phyloP scores from a whole-genome alignment of 2,329 filamentous ascomycete genomes.

The Verticillium zaregamsianum region DNA sequence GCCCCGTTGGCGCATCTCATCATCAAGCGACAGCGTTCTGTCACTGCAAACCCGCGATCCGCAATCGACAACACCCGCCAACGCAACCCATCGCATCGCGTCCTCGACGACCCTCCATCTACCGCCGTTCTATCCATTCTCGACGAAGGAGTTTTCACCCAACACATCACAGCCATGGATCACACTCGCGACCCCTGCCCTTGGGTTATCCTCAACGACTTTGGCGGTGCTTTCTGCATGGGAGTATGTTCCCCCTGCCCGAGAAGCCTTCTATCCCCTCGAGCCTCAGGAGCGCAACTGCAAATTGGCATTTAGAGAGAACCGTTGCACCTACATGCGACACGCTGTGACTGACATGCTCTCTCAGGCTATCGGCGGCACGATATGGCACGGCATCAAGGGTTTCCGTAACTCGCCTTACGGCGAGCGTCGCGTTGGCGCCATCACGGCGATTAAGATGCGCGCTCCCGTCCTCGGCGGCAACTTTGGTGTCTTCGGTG shows the following conservation, averaged over 20 bases:
- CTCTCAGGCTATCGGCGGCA: conserved; percentile 65
- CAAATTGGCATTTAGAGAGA: background rate
- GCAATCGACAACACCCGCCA: background rate
- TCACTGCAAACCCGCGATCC: background rate
- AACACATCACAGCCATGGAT: conserved; percentile 60
- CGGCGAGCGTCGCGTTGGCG: conserved; percentile 92
- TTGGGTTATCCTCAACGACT: conserved; percentile 94
- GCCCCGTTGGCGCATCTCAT: background rate
- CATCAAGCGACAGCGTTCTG: background rate
- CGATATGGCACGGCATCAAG: conserved; percentile 96
- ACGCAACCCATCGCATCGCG: background rate
- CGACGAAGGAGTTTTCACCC: background rate
- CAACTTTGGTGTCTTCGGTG: conserved; percentile 98
- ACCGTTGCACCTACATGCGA: background rate
- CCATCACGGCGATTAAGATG: conserved; percentile 95
- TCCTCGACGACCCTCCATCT: background rate
- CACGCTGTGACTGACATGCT: background rate
- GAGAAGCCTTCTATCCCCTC: background rate
- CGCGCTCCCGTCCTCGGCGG: conserved; percentile 92
- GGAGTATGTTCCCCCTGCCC: conserved; percentile 58
- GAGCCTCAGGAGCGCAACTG: background rate
- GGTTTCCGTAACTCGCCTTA: conserved; percentile 86
- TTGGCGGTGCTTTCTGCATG: conserved; percentile 96
- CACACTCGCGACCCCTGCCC: conserved; percentile 96
- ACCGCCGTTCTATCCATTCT: background rate